Evolutionary conservation across 441 rosid genomes (phyloP).

Genomic region (Hura crepitans): DNA sequence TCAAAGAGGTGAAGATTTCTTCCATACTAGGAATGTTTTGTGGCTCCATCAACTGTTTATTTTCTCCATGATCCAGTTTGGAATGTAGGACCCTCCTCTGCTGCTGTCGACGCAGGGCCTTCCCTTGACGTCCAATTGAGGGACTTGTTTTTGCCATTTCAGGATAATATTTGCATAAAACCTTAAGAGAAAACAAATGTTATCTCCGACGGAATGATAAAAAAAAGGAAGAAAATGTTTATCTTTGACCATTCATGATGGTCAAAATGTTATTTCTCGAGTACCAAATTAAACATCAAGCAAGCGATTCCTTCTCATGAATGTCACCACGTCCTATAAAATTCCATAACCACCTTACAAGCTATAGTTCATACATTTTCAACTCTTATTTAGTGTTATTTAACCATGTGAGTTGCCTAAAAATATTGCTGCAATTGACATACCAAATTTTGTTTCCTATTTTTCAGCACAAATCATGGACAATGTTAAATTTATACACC

Average conservation of each 20-base stretch:
- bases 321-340: background rate
- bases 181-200: constrained; percentile 43
- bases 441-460: background rate
- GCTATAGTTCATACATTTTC: background rate
- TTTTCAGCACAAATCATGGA: background rate
- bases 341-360: background rate
- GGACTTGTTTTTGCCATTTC: constrained; percentile 59
- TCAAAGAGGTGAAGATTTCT: constrained; percentile 10
- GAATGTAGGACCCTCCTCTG: constrained; percentile 49
- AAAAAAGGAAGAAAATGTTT: background rate
- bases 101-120: constrained; percentile 71
- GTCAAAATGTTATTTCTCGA: background rate
- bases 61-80: constrained; percentile 20
- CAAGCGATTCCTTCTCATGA: background rate
- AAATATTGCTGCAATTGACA: background rate
- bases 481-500: background rate
- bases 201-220: background rate
- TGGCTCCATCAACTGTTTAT: constrained; percentile 18
- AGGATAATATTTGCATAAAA: constrained; percentile 68
- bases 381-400: background rate
- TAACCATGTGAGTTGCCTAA: background rate
- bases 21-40: constrained; percentile 27
- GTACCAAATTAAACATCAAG: background rate
- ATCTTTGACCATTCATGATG: background rate
- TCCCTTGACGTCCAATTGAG: constrained; percentile 91